These are phyloP conservation scores for Alternaria rosae DNA, from an alignment of 2,329 filamentous ascomycete species.

Conservation along the genomic window DNA sequence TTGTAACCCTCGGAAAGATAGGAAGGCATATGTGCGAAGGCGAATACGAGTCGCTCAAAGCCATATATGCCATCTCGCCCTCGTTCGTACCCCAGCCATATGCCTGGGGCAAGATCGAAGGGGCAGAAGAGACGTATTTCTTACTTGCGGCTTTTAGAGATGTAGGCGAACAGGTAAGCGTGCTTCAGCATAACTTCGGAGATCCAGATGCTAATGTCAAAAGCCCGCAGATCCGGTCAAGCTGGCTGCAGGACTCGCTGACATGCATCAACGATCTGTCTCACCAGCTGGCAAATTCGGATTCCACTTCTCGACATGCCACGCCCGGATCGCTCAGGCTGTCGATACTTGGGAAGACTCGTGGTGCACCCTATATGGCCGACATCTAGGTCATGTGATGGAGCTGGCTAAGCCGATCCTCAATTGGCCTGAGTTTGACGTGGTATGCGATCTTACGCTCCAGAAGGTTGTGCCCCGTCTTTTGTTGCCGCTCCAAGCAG, in stretches of 20 bases:
- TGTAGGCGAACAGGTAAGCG: neutral
- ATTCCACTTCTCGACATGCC: neutral
- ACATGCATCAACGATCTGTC: neutral
- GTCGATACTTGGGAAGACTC: neutral
- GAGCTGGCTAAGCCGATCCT: neutral
- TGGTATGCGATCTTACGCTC: neutral
- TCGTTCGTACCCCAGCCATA: neutral
- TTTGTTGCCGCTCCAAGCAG: neutral
- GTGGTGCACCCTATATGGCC: accelerated
- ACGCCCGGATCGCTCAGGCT: neutral
- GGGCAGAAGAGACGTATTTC: too few relatives aligned
- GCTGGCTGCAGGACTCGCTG: neutral
- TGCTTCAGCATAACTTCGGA: too few relatives aligned
- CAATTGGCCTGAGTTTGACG: neutral
- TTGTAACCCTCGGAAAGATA: too few relatives aligned
- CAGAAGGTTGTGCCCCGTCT: neutral
- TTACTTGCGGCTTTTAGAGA: neutral
- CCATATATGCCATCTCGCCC: neutral
- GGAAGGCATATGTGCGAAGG: neutral
- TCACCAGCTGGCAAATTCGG: neutral
- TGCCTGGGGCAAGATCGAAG: neutral
- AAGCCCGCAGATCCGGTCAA: neutral
- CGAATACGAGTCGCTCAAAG: neutral
- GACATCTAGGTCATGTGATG: neutral
- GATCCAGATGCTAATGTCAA: too few relatives aligned